Conservation (phyloP, 2,329 filamentous ascomycete species). For the Blastomyces silverae region DNA sequence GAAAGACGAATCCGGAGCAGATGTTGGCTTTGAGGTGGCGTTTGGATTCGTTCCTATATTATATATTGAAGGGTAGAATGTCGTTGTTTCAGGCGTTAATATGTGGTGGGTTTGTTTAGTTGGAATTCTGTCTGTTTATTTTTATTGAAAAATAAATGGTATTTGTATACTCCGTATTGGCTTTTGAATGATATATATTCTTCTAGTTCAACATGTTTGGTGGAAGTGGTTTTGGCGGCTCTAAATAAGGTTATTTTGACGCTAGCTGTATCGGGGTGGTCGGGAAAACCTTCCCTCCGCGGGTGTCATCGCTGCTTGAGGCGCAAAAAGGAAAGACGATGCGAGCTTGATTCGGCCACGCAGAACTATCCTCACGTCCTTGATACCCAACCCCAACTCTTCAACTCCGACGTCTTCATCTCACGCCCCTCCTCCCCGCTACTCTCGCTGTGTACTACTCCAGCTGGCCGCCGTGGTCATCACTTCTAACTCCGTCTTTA, state of each 20-base stretch:
- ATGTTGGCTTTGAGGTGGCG: too few relatives aligned
- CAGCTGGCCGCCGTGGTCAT: background rate
- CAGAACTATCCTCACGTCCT: background rate
- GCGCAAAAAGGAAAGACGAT: background rate
- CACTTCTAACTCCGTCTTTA: background rate
- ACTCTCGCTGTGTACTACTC: background rate
- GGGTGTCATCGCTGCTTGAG: background rate
- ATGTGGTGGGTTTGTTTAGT: too few relatives aligned
- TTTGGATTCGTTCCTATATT: too few relatives aligned
- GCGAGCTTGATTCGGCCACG: background rate
- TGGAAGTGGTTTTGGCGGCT: too few relatives aligned
- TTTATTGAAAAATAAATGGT: too few relatives aligned
- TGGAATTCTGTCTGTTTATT: too few relatives aligned
- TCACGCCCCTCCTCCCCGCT: background rate
- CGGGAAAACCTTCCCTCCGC: conserved; percentile 9
- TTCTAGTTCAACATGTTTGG: too few relatives aligned
- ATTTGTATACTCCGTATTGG: too few relatives aligned
- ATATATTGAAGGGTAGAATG: too few relatives aligned
- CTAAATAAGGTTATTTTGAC: background rate
- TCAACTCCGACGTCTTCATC: background rate
- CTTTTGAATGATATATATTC: too few relatives aligned
- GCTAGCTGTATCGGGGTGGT: background rate
- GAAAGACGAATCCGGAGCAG: too few relatives aligned
- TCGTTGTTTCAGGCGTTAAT: too few relatives aligned
- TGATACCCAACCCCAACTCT: background rate